Conservation (phyloP, 2,329 filamentous ascomycete genomes). For the Alternaria solani region DNA sequence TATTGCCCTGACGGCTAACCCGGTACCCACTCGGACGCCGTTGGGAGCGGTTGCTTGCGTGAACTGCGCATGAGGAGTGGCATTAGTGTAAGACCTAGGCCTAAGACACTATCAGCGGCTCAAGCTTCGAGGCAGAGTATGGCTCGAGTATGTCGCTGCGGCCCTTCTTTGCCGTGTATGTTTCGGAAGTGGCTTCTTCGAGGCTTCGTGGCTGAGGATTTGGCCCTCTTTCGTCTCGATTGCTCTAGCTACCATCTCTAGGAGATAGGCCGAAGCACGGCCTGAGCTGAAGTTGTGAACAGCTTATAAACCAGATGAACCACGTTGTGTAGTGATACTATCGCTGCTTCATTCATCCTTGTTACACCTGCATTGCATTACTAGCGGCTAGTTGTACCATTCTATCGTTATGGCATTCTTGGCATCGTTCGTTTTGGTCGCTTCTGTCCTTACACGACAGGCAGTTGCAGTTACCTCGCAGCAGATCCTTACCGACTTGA, state of each 20-base stretch:
- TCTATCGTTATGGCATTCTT: background rate
- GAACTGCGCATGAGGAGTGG: background rate
- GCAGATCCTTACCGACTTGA: constrained; percentile 6
- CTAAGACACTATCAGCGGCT: background rate
- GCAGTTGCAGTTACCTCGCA: constrained; percentile 3
- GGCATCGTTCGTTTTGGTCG: background rate
- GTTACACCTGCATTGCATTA: background rate
- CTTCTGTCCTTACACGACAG: background rate
- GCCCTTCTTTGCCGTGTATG: background rate
- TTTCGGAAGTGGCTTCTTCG: background rate
- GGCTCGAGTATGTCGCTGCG: background rate
- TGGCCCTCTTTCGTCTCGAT: background rate
- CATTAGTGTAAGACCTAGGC: background rate
- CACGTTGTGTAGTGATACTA: background rate
- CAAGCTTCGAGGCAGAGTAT: background rate
- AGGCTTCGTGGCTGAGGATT: constrained; percentile 1
- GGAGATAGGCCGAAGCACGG: background rate
- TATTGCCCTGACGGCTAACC: background rate
- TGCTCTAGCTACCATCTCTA: background rate
- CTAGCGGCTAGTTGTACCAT: background rate
- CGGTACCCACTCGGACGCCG: background rate
- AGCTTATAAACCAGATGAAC: background rate
- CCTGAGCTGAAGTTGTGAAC: background rate
- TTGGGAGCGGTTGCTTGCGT: background rate
- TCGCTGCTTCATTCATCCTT: background rate